Conservation (phyloP, 306 rosid species). For the Carpinus fangiana region DNA sequence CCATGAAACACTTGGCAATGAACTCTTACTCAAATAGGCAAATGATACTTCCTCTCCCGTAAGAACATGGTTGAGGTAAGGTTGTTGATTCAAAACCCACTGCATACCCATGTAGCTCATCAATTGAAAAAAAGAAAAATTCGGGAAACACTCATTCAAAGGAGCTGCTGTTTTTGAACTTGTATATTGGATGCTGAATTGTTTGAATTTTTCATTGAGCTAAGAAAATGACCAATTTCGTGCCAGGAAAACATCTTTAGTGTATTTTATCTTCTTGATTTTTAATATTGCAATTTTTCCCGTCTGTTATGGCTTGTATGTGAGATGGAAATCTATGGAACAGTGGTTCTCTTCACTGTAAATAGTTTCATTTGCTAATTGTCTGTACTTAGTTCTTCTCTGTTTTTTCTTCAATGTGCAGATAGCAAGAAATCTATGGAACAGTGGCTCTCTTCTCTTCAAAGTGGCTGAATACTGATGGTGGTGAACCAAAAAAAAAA, state of each 20-base stretch:
- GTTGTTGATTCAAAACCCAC: not conserved
- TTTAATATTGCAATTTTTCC: not conserved
- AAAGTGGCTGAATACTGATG: constrained; percentile 49
- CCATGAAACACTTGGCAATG: not conserved
- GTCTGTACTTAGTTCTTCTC: constrained; percentile 11
- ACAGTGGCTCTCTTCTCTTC: constrained; percentile 75
- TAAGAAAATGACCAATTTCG: not conserved
- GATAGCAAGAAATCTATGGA: constrained; percentile 80
- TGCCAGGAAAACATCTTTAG: not conserved
- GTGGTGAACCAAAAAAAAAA: constrained; percentile 1
- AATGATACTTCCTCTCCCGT: not conserved
- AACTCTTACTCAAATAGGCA: not conserved
- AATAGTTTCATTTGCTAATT: not conserved
- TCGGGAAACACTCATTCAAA: not conserved
- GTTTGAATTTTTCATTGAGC: not conserved
- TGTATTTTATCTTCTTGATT: not conserved
- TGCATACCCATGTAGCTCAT: not conserved
- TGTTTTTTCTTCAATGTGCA: constrained; percentile 42
- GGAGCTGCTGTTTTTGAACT: not conserved
- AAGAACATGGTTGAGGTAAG: not conserved
- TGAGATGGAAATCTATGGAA: too few relatives aligned
- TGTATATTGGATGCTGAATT: not conserved
- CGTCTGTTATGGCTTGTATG: too few relatives aligned
- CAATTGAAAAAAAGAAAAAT: not conserved
- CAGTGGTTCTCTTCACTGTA: not conserved